Base-by-base conservation (phyloP, 176 grass and related monocot species). In the Triticum timopheevii region DNA sequence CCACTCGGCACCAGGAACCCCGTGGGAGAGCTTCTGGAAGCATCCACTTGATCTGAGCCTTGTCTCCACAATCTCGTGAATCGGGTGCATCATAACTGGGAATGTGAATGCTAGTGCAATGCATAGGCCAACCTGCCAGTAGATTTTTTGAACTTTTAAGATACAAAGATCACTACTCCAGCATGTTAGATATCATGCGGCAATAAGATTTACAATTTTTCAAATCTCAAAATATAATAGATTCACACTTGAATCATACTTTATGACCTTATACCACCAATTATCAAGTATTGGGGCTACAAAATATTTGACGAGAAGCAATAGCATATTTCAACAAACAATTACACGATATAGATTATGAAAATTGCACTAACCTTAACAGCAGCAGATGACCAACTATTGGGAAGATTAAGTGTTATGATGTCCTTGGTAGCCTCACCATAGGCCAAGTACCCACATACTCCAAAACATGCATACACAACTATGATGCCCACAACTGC, bases 61-160 rank as follows among this genome's bases (percentile, higher is more conserved):
- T 35, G 75, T 68, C 74, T 98, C 93, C 0, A 94, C 69, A 19
- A 98, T 98, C 70, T 98, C 93, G 4, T 98, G 93, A 66, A 98
- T 95, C 0, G 96, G 96, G 39, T 98, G 96, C 91, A 95, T 94
- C 93, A 98, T 95, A 15, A 94, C 90, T 23, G 92, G 96, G 78
- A 98, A 98, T 24, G 93, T 95, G 90, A 98, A 94, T 61, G 90
- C 77, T 52, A 98, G 90, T 58, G 91, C 96, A 52, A 95, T 88
- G 63, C 91, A 98, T 19, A 98, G 88, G 25, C 93, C 96, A 80
- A 91, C 84, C 96, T 98, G 92, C 68, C 80, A 72, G 89, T 31
- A 73, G 10, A 87, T 27, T 15, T 76, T 76, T n/a, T 0, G 15
- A 63, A 79, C 8, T 66, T 33, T 82, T 20, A 54, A 27, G 11